These are phyloP conservation scores for Cymodocea nodosa DNA, from an alignment of 116 monocot species.

Conservation along the genomic window DNA sequence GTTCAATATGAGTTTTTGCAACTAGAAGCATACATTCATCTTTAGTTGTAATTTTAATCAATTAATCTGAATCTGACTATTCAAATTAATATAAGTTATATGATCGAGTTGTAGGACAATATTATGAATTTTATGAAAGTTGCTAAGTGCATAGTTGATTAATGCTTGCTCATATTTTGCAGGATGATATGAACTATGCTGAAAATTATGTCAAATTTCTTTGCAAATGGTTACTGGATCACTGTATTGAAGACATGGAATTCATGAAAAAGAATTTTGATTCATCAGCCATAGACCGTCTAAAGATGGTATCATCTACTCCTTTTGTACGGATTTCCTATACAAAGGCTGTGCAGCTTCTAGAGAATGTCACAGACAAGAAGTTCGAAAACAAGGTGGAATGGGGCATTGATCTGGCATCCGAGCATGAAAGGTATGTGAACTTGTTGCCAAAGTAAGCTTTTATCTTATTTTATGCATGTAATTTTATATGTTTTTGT, in stretches of 20 bases:
- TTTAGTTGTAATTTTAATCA: too few relatives aligned
- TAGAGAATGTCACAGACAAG: slow-evolving; percentile 57
- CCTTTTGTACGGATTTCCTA: slow-evolving; percentile 82
- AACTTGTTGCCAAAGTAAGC: neutral
- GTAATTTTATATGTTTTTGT: neutral
- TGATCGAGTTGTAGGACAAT: neutral
- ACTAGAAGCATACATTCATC: too few relatives aligned
- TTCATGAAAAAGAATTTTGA: slow-evolving; percentile 83
- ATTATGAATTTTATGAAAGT: neutral
- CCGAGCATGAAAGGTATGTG: slow-evolving; percentile 91
- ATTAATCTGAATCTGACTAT: too few relatives aligned
- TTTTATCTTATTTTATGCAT: neutral
- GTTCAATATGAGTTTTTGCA: too few relatives aligned
- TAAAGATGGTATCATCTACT: slow-evolving; percentile 59
- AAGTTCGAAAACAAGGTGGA: slow-evolving; percentile 87
- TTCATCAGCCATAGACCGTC: slow-evolving; percentile 70
- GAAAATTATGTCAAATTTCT: slow-evolving; percentile 78
- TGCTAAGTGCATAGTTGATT: neutral
- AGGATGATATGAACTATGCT: slow-evolving; percentile 95
- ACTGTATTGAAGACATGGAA: slow-evolving; percentile 81
- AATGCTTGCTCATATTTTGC: slow-evolving; percentile 10
- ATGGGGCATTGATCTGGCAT: slow-evolving; percentile 96
- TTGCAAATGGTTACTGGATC: slow-evolving; percentile 86
- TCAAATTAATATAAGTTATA: too few relatives aligned
- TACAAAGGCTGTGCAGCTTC: slow-evolving; percentile 64